phyloP scores from a whole-genome alignment of 345 rosid genomes.

The Aurinia saxatilis region DNA sequence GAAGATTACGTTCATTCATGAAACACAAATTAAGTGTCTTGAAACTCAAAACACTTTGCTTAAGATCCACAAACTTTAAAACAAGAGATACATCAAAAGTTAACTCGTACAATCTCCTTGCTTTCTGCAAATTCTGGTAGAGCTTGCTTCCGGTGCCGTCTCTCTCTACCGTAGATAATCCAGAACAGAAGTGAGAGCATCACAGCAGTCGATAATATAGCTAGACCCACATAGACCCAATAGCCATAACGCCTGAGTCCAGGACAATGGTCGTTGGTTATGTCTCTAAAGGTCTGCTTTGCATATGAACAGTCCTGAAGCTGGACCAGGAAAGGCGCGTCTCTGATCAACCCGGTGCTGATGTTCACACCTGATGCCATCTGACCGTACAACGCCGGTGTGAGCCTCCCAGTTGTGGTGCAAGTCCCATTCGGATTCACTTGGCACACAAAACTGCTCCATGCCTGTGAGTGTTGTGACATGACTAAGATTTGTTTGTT shows the following conservation, averaged over 20 bases:
- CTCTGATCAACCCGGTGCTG: constrained; percentile 44
- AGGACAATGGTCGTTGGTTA: constrained; percentile 61
- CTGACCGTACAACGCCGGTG: constrained; percentile 57
- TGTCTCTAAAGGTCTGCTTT: constrained; percentile 57
- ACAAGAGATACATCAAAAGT: constrained; percentile 5
- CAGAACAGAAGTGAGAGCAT: constrained; percentile 90
- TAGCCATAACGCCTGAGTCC: constrained; percentile 46
- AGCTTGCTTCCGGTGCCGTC: constrained; percentile 37
- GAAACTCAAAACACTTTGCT: background rate
- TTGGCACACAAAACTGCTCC: constrained; percentile 68
- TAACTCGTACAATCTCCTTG: constrained; percentile 27
- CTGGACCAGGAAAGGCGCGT: constrained; percentile 58
- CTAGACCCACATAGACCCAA: constrained; percentile 60
- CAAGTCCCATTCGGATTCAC: constrained; percentile 63
- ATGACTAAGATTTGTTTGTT: background rate
- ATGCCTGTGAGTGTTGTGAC: constrained; percentile 40
- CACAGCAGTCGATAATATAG: constrained; percentile 66
- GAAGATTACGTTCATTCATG: background rate
- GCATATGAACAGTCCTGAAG: constrained; percentile 82
- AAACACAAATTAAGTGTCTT: constrained; percentile 6
- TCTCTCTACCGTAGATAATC: constrained; percentile 63
- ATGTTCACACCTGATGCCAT: constrained; percentile 58
- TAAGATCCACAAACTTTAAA: background rate
- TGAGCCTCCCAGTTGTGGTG: constrained; percentile 62
- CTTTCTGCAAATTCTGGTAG: constrained; percentile 12